phyloP scores from a whole-genome alignment of 208 protist genomes.

The Crithidia mellificae region DNA sequence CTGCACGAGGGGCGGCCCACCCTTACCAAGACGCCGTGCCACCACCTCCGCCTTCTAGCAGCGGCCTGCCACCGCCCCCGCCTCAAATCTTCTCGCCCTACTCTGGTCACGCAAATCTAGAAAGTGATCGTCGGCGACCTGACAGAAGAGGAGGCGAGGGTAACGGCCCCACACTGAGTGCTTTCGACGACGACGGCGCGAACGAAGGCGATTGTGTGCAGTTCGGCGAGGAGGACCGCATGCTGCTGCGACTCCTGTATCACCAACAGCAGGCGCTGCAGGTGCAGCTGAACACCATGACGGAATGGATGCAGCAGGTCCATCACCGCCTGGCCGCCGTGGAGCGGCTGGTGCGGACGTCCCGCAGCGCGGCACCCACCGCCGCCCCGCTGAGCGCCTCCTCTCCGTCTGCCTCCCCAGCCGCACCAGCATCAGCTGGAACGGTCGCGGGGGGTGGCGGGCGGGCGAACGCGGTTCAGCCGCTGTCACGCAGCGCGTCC shows the following conservation, averaged over 20 bases:
- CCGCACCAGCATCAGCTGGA: no score
- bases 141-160: not conserved
- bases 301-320: conserved; percentile 73
- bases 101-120: not conserved
- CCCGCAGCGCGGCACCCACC: conserved; percentile 18
- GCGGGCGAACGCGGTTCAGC: conserved; percentile 5
- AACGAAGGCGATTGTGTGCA: conserved; percentile 15
- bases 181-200: not conserved
- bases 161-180: not conserved
- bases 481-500: conserved; percentile 9
- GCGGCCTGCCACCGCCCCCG: not conserved
- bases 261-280: conserved; percentile 85
- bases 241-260: conserved; percentile 77
- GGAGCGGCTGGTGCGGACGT: conserved; percentile 19
- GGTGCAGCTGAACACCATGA: conserved; percentile 77
- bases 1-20: conserved; percentile 2
- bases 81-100: conserved; percentile 15
- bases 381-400: no score
- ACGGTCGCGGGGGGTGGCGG: no score
- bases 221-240: conserved; percentile 68
- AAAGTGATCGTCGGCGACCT: not conserved
- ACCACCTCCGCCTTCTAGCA: not conserved
- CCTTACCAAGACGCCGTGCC: conserved; percentile 21
- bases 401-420: no score
- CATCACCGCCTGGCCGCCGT: conserved; percentile 32